Conservation (phyloP, 2,329 filamentous ascomycete species). For the Cercospora citrullina region DNA sequence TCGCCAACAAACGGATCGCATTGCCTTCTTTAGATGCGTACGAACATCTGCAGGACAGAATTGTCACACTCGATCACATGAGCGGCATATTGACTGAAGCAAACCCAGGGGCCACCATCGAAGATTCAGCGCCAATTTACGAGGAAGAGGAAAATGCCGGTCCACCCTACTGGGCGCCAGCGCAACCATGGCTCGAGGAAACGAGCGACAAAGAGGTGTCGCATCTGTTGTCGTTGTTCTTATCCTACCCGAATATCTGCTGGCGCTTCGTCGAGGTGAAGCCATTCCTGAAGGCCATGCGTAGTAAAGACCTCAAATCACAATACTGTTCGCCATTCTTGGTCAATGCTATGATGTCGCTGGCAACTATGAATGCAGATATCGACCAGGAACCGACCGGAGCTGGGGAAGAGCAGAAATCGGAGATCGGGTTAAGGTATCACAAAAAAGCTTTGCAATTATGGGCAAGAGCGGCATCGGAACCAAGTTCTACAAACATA, state of each 20-base stretch:
- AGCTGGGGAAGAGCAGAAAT: neutral
- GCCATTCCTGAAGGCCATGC: slow-evolving; percentile 10
- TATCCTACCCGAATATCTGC: slow-evolving; percentile 3
- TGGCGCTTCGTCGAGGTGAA: slow-evolving; percentile 10
- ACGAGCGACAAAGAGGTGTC: slow-evolving; percentile 7
- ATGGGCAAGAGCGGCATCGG: neutral
- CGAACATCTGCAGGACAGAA: neutral
- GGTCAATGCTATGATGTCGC: slow-evolving; percentile 10
- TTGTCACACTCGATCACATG: slow-evolving; percentile 5
- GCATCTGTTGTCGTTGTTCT: slow-evolving; percentile 9
- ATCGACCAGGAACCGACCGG: neutral
- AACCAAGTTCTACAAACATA: slow-evolving; percentile 7
- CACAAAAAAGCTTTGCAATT: slow-evolving; percentile 8
- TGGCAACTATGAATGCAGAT: slow-evolving; percentile 9
- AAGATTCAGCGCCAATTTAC: neutral
- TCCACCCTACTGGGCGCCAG: slow-evolving; percentile 7
- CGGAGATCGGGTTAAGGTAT: neutral
- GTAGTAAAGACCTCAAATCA: neutral
- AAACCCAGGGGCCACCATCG: neutral
- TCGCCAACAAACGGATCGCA: slow-evolving; percentile 1
- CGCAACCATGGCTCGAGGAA: slow-evolving; percentile 2
- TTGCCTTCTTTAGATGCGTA: neutral
- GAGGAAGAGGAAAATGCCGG: neutral
- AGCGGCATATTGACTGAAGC: slow-evolving; percentile 5
- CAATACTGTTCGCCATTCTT: slow-evolving; percentile 11